phyloP scores from a whole-genome alignment of 1,284 basidiomycete species.

The Pseudomicrostroma phylloplanum region DNA sequence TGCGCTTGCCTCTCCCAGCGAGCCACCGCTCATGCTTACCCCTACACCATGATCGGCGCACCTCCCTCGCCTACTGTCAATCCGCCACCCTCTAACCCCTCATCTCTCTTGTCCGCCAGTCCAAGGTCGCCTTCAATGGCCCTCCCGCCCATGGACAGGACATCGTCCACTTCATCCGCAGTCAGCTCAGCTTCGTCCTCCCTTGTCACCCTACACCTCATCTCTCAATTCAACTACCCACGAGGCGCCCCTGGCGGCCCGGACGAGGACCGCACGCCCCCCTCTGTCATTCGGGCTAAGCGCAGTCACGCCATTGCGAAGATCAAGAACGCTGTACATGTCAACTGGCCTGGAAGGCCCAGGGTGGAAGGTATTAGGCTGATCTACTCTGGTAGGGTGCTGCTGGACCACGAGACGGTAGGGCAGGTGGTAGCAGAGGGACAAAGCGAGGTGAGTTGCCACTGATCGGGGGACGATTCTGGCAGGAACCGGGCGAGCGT shows the following conservation, averaged over 20 bases:
- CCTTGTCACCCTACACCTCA: neutral
- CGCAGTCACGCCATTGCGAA: constrained; percentile 21
- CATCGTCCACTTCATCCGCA: constrained; percentile 2
- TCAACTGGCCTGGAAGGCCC: constrained; percentile 25
- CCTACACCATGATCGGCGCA: too few species aligned
- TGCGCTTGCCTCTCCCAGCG: too few species aligned
- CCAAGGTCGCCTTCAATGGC: neutral
- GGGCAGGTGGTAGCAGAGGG: constrained; percentile 17
- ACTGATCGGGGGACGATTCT: too few species aligned
- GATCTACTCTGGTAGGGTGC: constrained; percentile 32
- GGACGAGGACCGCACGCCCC: neutral
- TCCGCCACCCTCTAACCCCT: too few species aligned
- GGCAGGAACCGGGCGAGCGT: too few species aligned
- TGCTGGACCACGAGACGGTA: constrained; percentile 23
- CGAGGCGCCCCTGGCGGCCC: neutral
- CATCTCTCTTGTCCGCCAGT: too few species aligned
- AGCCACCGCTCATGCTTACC: too few species aligned
- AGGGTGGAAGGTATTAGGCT: constrained; percentile 31
- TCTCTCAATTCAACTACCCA: neutral
- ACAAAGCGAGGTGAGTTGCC: constrained; percentile 14
- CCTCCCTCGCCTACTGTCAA: too few species aligned
- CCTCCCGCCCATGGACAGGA: neutral
- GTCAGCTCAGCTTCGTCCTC: neutral
- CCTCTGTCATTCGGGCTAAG: neutral
- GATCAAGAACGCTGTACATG: constrained; percentile 6